Evolutionary conservation across 192 early-diverging fungal genomes (phyloP).

Genomic region (Coemansia aciculifera): DNA sequence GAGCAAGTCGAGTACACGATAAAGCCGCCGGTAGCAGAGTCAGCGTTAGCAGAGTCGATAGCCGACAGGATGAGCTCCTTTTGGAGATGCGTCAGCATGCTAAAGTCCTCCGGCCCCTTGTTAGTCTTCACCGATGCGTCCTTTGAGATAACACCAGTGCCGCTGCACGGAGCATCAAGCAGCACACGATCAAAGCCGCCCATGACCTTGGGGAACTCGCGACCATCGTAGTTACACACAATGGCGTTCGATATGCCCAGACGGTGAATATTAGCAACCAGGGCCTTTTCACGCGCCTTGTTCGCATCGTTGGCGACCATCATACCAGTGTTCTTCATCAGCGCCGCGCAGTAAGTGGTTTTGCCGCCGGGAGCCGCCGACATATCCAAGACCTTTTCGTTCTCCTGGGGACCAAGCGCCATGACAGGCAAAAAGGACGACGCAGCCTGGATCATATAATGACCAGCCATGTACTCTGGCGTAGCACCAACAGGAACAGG

Average conservation of each 20-base stretch:
- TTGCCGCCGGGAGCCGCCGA: conserved; percentile 98
- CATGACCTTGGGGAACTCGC: conserved; percentile 94
- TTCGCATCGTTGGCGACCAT: conserved; percentile 97
- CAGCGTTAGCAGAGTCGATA: conserved; percentile 96
- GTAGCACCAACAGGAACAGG: conserved; percentile 96
- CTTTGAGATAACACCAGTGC: conserved; percentile 99
- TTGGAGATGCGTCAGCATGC: conserved; percentile 88
- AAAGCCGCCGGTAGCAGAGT: conserved; percentile 89
- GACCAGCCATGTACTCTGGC: conserved; percentile 97
- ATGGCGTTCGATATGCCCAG: conserved; percentile 82
- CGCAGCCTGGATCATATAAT: conserved; percentile 98
- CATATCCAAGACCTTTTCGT: conserved; percentile 96
- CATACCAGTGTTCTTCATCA: conserved; percentile 97
- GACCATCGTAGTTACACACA: conserved; percentile 96
- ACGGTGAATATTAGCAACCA: conserved; percentile 91
- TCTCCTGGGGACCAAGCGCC: conserved; percentile 91
- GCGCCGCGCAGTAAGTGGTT: conserved; percentile 91
- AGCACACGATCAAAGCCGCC: conserved; percentile 98
- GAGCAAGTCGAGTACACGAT: conserved; percentile 99
- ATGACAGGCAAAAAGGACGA: conserved; percentile 98
- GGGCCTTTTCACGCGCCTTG: conserved; percentile 86
- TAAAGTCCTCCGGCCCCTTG: conserved; percentile 93
- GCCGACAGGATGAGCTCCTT: conserved; percentile 94
- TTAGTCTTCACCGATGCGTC: conserved; percentile 94
- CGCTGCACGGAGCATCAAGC: conserved; percentile 97